Conservation (phyloP, 2,329 filamentous ascomycete species). For the Canariomyces notabilis region DNA sequence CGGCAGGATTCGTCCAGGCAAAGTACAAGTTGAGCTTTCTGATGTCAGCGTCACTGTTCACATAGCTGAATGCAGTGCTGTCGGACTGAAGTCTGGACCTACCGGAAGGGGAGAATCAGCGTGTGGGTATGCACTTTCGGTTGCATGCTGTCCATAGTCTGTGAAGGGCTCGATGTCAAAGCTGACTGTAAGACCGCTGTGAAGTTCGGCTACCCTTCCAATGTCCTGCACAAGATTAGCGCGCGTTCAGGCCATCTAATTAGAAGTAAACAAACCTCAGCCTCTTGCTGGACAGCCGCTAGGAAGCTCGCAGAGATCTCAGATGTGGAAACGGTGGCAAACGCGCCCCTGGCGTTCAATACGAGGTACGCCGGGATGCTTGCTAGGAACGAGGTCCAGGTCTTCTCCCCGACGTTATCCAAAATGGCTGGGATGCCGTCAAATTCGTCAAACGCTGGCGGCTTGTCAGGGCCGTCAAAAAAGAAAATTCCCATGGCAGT, state of each 20-base stretch:
- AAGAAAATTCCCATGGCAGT: constrained; percentile 23
- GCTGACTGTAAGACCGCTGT: constrained; percentile 22
- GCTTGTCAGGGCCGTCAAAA: constrained; percentile 28
- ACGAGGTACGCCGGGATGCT: constrained; percentile 19
- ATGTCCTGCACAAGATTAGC: neutral
- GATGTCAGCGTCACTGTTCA: neutral
- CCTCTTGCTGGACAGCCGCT: constrained; percentile 23
- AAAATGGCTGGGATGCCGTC: constrained; percentile 16
- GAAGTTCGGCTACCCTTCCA: constrained; percentile 6
- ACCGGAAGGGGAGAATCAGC: constrained; percentile 25
- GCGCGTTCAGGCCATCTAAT: neutral
- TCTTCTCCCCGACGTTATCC: constrained; percentile 9
- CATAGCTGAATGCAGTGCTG: neutral
- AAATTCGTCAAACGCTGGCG: constrained; percentile 23
- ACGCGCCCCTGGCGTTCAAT: constrained; percentile 24
- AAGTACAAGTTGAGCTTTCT: constrained; percentile 28
- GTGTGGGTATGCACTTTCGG: constrained; percentile 30
- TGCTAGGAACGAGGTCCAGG: constrained; percentile 16
- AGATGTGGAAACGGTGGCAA: constrained; percentile 28
- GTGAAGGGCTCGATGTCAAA: constrained; percentile 31
- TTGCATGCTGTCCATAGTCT: constrained; percentile 27
- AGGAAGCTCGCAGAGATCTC: constrained; percentile 23
- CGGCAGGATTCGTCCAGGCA: constrained; percentile 21
- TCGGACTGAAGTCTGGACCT: neutral
- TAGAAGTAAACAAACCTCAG: constrained; percentile 11